Evolutionary conservation across 2,329 filamentous ascomycete genomes (phyloP).

Genomic region (Pleurostoma richardsiae): DNA sequence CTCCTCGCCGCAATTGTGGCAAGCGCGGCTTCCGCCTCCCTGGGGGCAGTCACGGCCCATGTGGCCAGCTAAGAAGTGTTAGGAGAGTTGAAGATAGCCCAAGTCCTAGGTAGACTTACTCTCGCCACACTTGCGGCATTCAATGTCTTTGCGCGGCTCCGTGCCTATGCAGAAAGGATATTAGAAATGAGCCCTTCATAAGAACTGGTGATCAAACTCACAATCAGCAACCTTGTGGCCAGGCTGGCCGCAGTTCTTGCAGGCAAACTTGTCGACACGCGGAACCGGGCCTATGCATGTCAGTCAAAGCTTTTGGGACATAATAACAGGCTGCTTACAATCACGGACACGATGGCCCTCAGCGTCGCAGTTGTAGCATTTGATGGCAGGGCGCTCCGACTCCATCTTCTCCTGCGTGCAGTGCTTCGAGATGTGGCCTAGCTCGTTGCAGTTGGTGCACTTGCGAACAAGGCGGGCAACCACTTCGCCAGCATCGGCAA

Average conservation of each 20-base stretch:
- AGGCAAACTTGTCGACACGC: slow-evolving; percentile 59
- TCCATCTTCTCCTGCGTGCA: slow-evolving; percentile 56
- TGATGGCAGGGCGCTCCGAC: slow-evolving; percentile 38
- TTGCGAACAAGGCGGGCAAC: slow-evolving; percentile 53
- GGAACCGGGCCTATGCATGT: slow-evolving; percentile 44
- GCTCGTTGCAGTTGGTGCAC: slow-evolving; percentile 59
- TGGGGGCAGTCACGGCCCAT: slow-evolving; percentile 60
- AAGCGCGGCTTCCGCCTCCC: slow-evolving; percentile 47
- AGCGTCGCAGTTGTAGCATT: slow-evolving; percentile 61
- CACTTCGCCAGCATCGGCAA: slow-evolving; percentile 61
- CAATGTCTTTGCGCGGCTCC: slow-evolving; percentile 55
- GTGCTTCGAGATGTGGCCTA: slow-evolving; percentile 57
- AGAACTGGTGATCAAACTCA: slow-evolving; percentile 19
- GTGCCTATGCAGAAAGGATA: slow-evolving; percentile 32
- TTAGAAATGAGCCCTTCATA: too few species aligned
- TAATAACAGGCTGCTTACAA: slow-evolving; percentile 40
- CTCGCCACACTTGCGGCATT: slow-evolving; percentile 61
- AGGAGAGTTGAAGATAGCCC: not conserved
- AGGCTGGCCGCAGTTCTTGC: slow-evolving; percentile 61
- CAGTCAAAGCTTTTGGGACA: slow-evolving; percentile 5
- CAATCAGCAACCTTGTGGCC: slow-evolving; percentile 48
- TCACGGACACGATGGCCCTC: slow-evolving; percentile 65
- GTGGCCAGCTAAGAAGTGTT: slow-evolving; percentile 45
- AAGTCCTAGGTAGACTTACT: slow-evolving; percentile 34
- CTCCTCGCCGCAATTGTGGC: slow-evolving; percentile 53